phyloP scores from a whole-genome alignment of 163 green algal species.

The Chlamydomonas reinhardtii region DNA sequence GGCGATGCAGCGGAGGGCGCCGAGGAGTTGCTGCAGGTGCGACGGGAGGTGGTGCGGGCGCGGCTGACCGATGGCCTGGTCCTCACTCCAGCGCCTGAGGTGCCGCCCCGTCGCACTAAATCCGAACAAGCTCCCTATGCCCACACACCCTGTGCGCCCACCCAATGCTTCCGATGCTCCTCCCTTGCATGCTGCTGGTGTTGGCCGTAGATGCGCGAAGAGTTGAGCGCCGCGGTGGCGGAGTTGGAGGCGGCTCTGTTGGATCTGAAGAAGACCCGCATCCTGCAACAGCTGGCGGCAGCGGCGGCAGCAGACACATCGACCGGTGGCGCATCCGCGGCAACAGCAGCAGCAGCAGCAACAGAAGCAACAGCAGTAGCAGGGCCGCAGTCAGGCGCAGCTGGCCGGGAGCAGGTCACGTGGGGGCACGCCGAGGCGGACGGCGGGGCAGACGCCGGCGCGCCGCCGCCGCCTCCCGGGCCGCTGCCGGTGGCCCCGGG shows the following conservation, averaged over 20 bases:
- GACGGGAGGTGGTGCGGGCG: background rate
- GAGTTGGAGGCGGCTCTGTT: constrained; percentile 48
- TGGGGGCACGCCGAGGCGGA: background rate
- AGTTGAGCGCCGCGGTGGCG: constrained; percentile 24
- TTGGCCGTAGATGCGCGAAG: constrained; percentile 11
- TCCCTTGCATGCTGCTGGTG: too few species aligned
- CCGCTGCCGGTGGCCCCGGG: background rate
- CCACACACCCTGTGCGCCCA: too few species aligned
- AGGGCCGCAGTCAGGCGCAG: background rate
- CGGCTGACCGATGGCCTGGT: too few species aligned
- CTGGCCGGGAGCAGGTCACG: too few species aligned
- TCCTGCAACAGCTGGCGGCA: constrained; percentile 22
- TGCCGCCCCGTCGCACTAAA: too few species aligned
- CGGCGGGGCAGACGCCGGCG: background rate
- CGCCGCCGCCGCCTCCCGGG: too few species aligned
- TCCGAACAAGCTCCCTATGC: too few species aligned
- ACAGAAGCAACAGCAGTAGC: background rate
- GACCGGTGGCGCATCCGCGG: too few species aligned
- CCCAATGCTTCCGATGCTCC: too few species aligned
- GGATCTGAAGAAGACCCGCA: constrained; percentile 40
- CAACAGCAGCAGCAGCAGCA: too few species aligned
- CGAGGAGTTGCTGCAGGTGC: constrained; percentile 33
- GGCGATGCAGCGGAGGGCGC: background rate
- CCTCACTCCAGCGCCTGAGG: too few species aligned
- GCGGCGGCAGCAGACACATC: background rate